phyloP scores from a whole-genome alignment of 2,329 filamentous ascomycete genomes.

The Knoxdaviesia capensis region DNA sequence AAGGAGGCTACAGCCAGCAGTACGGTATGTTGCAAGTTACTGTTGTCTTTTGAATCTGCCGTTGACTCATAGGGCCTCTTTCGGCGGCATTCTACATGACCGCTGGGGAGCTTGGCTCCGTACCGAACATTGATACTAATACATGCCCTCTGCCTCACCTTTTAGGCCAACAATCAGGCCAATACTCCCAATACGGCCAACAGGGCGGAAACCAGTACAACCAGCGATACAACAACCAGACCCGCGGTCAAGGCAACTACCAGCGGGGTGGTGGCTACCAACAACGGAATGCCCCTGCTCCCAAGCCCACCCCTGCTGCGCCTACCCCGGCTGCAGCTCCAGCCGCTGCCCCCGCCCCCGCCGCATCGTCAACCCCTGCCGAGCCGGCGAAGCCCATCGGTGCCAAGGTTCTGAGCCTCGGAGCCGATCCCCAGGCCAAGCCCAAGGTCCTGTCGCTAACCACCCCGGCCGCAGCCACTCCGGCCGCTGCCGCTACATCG shows the following conservation, averaged over 20 bases:
- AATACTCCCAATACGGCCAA: constrained; percentile 31
- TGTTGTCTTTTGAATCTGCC: not conserved
- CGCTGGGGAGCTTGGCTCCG: no score
- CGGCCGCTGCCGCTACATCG: not conserved
- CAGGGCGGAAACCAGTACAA: constrained; percentile 23
- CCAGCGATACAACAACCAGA: constrained; percentile 18
- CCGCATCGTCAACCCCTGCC: constrained; percentile 22
- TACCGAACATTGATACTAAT: no score
- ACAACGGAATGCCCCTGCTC: constrained; percentile 15
- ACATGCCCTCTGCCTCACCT: no score
- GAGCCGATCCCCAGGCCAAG: constrained; percentile 34
- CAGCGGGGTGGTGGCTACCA: constrained; percentile 2
- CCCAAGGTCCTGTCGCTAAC: constrained; percentile 23
- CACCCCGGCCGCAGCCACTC: constrained; percentile 11
- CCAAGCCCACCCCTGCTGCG: constrained; percentile 27
- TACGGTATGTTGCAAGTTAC: constrained; percentile 9
- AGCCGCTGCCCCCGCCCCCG: constrained; percentile 13
- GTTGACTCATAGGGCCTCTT: no score
- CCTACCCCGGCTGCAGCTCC: constrained; percentile 23
- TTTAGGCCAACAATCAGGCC: constrained; percentile 8
- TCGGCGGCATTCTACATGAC: no score
- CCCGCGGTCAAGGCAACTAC: not conserved
- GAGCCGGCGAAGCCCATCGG: constrained; percentile 30
- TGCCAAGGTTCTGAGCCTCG: constrained; percentile 62
- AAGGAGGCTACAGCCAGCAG: constrained; percentile 26